A percentile compares a stretch with the other conserved stretches of the same genome.
phyloP scores from a whole-genome alignment of 352 stramenopile species.

The Paralagenidium karlingii region DNA sequence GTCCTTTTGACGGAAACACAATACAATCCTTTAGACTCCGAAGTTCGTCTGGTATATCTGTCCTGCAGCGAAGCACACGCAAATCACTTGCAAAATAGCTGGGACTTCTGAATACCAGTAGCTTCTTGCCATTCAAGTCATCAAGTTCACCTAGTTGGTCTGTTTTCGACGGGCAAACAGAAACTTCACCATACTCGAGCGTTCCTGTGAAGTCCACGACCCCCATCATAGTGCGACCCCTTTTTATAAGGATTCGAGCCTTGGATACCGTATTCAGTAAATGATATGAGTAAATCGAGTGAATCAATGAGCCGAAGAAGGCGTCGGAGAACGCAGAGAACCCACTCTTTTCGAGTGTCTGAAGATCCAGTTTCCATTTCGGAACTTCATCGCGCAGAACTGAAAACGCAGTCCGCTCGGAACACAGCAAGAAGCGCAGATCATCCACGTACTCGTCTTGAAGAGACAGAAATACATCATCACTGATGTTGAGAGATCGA shows the following conservation, averaged over 20 bases:
- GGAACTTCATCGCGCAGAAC: conserved; percentile 19
- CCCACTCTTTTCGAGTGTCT: conserved; percentile 11
- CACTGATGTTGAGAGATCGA: conserved; percentile 38
- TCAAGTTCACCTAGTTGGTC: conserved; percentile 10
- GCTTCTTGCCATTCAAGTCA: conserved; percentile 39
- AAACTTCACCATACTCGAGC: conserved; percentile 57
- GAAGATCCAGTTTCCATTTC: conserved; percentile 8
- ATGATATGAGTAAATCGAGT: conserved; percentile 52
- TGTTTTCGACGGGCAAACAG: conserved; percentile 20
- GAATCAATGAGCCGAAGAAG: conserved; percentile 34
- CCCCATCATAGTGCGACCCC: conserved; percentile 59
- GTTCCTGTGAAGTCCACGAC: conserved; percentile 69
- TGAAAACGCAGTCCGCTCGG: conserved; percentile 25
- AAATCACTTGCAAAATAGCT: conserved; percentile 72
- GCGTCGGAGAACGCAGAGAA: conserved; percentile 27
- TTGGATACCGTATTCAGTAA: conserved; percentile 55
- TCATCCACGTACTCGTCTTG: conserved; percentile 55
- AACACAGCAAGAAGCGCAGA: conserved; percentile 38
- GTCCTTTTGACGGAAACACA: conserved; percentile 60
- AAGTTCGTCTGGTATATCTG: conserved; percentile 30
- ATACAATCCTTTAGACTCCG: conserved; percentile 44
- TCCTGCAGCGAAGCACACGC: conserved; percentile 36
- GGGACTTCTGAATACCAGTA: conserved; percentile 55
- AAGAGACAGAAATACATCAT: conserved; percentile 49
- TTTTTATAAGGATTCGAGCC: conserved; percentile 55